Evolutionary conservation across 2,329 filamentous ascomycete species (phyloP).

Genomic region (Didymella keratinophila): DNA sequence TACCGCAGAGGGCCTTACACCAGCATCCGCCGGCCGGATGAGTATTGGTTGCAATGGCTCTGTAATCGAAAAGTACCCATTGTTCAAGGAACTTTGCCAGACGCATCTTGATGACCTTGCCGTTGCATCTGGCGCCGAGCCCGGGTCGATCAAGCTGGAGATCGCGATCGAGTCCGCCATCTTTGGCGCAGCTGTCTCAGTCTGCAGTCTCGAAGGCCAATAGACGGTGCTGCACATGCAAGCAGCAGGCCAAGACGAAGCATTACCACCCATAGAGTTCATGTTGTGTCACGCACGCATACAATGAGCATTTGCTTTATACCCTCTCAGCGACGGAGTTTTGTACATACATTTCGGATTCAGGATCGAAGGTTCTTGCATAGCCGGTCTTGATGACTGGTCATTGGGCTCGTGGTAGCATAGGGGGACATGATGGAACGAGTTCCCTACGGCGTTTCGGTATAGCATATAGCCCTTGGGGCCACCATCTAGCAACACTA

Average conservation of each 20-base stretch:
- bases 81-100: constrained; percentile 70
- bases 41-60: constrained; percentile 79
- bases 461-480: constrained; percentile 6
- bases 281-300: constrained; percentile 3
- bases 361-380: constrained; percentile 10
- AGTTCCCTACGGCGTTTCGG: constrained; percentile 20
- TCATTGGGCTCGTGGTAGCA: constrained; percentile 13
- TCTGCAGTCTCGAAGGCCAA: constrained; percentile 48
- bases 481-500: constrained; percentile 6
- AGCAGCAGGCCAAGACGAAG: background rate
- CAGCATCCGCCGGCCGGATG: constrained; percentile 48
- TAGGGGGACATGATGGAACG: constrained; percentile 18
- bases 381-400: constrained; percentile 7
- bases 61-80: constrained; percentile 80
- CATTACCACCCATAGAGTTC: constrained; percentile 1
- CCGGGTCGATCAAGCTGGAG: constrained; percentile 66
- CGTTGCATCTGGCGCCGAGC: constrained; percentile 49
- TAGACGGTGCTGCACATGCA: constrained; percentile 2
- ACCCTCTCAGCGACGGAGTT: constrained; percentile 25
- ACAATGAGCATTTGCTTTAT: constrained; percentile 19
- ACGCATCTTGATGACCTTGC: constrained; percentile 67
- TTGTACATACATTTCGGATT: constrained; percentile 21
- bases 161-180: constrained; percentile 77
- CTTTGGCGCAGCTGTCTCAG: constrained; percentile 76
- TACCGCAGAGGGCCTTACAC: constrained; percentile 55